Evolutionary conservation across 345 rosid species (phyloP).

Genomic region (Boechera stricta): DNA sequence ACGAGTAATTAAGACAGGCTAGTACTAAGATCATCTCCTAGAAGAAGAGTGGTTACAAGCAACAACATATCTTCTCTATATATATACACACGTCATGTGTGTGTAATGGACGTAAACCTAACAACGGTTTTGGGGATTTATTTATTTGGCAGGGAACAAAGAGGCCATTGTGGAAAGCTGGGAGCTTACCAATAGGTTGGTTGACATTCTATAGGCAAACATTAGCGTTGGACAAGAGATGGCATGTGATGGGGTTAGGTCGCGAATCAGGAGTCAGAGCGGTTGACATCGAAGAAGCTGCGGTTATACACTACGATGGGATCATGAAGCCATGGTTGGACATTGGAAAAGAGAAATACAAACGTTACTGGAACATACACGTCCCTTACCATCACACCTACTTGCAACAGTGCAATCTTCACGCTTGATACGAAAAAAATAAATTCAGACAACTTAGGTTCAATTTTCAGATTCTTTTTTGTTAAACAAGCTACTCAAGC

Average conservation of each 20-base stretch:
- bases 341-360: constrained; percentile 72
- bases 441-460: constrained; percentile 26
- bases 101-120: neutral
- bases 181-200: constrained; percentile 90
- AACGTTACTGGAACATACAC: constrained; percentile 72
- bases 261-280: constrained; percentile 57
- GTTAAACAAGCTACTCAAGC: constrained; percentile 35
- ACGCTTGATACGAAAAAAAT: constrained; percentile 44
- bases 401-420: constrained; percentile 76
- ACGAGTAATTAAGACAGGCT: neutral
- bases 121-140: neutral
- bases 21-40: constrained; percentile 1
- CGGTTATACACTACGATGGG: constrained; percentile 90
- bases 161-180: constrained; percentile 72
- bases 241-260: constrained; percentile 88
- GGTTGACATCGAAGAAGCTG: constrained; percentile 64
- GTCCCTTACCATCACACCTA: constrained; percentile 56
- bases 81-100: neutral
- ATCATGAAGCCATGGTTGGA: constrained; percentile 97
- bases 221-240: constrained; percentile 70
- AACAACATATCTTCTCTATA: neutral
- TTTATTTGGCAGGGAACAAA: constrained; percentile 60
- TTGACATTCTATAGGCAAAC: constrained; percentile 79
- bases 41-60: constrained; percentile 10
- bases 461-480: constrained; percentile 31